Percentiles rank a stretch among this genome's conserved stretches.
phyloP scores from a whole-genome alignment of 2,329 filamentous ascomycete species.

The Aspergillus phoenicis region DNA sequence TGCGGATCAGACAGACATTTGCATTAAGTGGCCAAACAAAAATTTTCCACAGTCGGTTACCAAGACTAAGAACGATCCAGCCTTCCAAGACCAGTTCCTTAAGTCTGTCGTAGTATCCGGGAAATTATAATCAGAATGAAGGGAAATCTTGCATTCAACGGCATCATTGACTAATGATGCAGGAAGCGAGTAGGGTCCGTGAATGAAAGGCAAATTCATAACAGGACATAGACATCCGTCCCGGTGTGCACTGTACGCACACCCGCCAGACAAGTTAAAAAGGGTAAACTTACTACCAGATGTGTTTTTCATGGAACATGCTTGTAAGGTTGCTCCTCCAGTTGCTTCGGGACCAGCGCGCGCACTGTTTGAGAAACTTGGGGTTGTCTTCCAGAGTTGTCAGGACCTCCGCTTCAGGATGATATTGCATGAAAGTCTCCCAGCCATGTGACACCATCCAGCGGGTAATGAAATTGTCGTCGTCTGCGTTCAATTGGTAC shows the following conservation, averaged over 20 bases:
- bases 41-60: not conserved
- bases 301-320: conserved; percentile 77
- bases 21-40: not conserved
- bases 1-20: conserved; percentile 6
- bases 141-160: not conserved
- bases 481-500: conserved; percentile 91
- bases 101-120: not conserved
- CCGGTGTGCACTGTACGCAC: not conserved
- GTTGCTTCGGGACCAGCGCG: conserved; percentile 94
- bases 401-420: conserved; percentile 85
- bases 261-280: not conserved
- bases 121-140: not conserved
- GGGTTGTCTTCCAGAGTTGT: conserved; percentile 87
- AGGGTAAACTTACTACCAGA: conserved; percentile 73
- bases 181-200: not conserved
- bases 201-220: not conserved
- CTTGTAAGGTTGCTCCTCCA: conserved; percentile 97
- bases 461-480: conserved; percentile 96
- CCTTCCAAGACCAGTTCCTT: not conserved
- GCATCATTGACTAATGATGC: not conserved
- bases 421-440: conserved; percentile 95
- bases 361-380: conserved; percentile 90
- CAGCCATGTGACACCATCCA: conserved; percentile 91
- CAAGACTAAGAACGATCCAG: not conserved
- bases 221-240: not conserved